Percentiles rank a stretch among this genome's conserved stretches.
Evolutionary conservation across 805 yeast species (phyloP).

Genomic region (Metschnikowia rubicola): DNA sequence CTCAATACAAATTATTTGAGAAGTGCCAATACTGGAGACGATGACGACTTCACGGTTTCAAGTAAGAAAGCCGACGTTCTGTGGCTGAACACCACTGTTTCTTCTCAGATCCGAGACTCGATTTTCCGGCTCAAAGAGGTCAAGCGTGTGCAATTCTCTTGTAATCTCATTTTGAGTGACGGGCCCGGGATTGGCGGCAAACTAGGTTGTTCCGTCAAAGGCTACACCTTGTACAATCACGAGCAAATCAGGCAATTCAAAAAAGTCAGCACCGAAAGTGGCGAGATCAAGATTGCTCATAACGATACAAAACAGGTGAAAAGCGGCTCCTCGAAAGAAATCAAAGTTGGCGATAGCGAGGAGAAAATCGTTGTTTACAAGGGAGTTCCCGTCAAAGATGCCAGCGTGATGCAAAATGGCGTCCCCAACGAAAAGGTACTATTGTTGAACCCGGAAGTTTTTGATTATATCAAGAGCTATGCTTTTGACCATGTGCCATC

Average conservation of each 20-base stretch:
- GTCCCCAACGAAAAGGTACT: conserved; percentile 16
- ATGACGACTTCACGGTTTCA: conserved; percentile 11
- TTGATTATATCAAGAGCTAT: conserved; percentile 28
- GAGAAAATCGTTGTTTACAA: conserved; percentile 12
- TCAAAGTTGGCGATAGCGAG: conserved; percentile 27
- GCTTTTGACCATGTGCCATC: conserved; percentile 33
- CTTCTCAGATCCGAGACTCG: conserved; percentile 39
- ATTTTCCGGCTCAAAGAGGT: conserved; percentile 59
- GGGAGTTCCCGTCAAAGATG: conserved; percentile 23
- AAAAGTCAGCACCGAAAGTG: conserved; percentile 53
- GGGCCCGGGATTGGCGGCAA: conserved; percentile 32
- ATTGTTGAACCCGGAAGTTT: conserved; percentile 24
- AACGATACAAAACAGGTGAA: conserved; percentile 10
- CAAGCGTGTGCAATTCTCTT: conserved; percentile 57
- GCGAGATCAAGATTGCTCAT: conserved; percentile 50
- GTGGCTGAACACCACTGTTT: conserved; percentile 12
- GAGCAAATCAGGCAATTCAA: conserved; percentile 50
- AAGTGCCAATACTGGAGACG: conserved; percentile 4
- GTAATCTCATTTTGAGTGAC: conserved; percentile 56
- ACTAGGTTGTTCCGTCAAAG: conserved; percentile 64
- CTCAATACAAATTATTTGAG: conserved; percentile 45
- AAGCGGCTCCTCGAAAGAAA: conserved; percentile 18
- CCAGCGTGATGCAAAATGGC: conserved; percentile 7
- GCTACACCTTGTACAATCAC: conserved; percentile 59
- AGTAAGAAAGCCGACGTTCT: neutral